These are phyloP conservation scores for Talaromyces sp. DNA, from an alignment of 2,329 filamentous ascomycete genomes.

Conservation along the genomic window DNA sequence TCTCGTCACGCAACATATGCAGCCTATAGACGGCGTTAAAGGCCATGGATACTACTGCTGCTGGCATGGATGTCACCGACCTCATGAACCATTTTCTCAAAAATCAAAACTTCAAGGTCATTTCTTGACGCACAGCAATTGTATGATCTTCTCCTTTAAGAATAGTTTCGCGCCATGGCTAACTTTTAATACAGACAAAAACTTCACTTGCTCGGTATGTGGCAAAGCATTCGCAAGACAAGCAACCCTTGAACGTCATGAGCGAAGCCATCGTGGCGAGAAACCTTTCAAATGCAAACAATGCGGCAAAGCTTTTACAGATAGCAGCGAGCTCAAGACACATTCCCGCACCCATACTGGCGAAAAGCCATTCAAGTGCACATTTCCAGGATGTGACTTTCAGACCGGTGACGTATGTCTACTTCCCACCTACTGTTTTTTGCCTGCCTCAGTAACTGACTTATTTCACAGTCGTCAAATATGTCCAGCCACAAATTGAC, in stretches of 20 bases:
- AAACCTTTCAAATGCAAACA: slow-evolving; percentile 44
- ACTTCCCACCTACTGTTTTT: background rate
- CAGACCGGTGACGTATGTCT: slow-evolving; percentile 44
- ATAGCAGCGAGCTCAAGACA: slow-evolving; percentile 48
- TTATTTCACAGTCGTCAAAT: slow-evolving; percentile 39
- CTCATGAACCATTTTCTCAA: slow-evolving; percentile 46
- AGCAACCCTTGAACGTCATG: slow-evolving; percentile 45
- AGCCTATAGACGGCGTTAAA: slow-evolving; percentile 38
- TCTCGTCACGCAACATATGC: slow-evolving; percentile 38
- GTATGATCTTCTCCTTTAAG: slow-evolving; percentile 28
- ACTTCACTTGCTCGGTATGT: slow-evolving; percentile 43
- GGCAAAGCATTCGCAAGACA: slow-evolving; percentile 45
- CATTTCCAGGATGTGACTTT: slow-evolving; percentile 44
- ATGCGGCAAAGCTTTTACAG: slow-evolving; percentile 45
- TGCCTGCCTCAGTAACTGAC: background rate
- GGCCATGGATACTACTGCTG: slow-evolving; percentile 47
- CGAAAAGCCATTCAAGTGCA: slow-evolving; percentile 47
- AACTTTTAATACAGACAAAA: slow-evolving; percentile 36
- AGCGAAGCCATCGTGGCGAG: slow-evolving; percentile 46
- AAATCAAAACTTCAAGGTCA: slow-evolving; percentile 48
- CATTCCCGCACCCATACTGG: slow-evolving; percentile 45
- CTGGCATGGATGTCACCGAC: slow-evolving; percentile 45
- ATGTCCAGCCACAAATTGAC: slow-evolving; percentile 48
- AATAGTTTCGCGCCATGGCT: background rate
- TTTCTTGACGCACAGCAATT: slow-evolving; percentile 47